These are phyloP conservation scores for Mycosphaerella arachidis DNA, from an alignment of 2,329 filamentous ascomycete genomes.

Conservation along the genomic window DNA sequence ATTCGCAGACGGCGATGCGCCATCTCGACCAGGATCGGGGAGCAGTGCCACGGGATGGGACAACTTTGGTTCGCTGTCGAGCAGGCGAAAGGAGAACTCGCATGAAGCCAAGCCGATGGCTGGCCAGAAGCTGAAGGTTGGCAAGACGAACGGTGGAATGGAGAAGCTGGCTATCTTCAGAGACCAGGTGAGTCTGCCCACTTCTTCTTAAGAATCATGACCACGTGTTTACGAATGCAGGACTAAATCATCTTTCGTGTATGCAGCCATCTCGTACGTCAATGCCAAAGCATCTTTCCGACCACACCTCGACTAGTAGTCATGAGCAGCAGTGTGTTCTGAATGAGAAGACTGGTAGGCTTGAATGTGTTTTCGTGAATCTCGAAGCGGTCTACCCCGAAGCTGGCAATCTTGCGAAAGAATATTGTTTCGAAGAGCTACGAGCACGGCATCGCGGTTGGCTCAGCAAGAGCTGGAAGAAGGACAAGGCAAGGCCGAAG, in stretches of 20 bases:
- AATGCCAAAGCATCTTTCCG: conserved; percentile 29
- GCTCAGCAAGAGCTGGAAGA: conserved; percentile 51
- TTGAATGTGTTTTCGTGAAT: conserved; percentile 83
- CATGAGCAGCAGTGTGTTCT: conserved; percentile 70
- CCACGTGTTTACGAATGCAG: conserved; percentile 80
- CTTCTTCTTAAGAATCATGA: conserved; percentile 22
- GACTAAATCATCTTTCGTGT: conserved; percentile 74
- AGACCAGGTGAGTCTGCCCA: conserved; percentile 73
- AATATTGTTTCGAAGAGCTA: conserved; percentile 88
- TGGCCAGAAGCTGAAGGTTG: conserved; percentile 83
- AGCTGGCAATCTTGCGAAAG: conserved; percentile 60
- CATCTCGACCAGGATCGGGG: conserved; percentile 51
- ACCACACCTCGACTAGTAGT: conserved; percentile 24
- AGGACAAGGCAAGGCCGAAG: conserved; percentile 23
- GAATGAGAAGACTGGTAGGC: conserved; percentile 76
- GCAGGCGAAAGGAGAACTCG: conserved; percentile 90
- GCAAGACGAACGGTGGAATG: conserved; percentile 70
- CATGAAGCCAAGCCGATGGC: conserved; percentile 84
- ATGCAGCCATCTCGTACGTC: conserved; percentile 43
- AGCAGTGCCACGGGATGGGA: conserved; percentile 75
- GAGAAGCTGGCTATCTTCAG: conserved; percentile 90
- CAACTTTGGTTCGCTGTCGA: conserved; percentile 76
- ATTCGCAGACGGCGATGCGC: conserved; percentile 67
- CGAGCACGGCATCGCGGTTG: conserved; percentile 72
- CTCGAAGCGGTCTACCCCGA: conserved; percentile 81